A percentile compares a stretch with the other conserved stretches of the same genome.
phyloP scores from a whole-genome alignment of 441 rosid genomes.

The Populus hybrid region DNA sequence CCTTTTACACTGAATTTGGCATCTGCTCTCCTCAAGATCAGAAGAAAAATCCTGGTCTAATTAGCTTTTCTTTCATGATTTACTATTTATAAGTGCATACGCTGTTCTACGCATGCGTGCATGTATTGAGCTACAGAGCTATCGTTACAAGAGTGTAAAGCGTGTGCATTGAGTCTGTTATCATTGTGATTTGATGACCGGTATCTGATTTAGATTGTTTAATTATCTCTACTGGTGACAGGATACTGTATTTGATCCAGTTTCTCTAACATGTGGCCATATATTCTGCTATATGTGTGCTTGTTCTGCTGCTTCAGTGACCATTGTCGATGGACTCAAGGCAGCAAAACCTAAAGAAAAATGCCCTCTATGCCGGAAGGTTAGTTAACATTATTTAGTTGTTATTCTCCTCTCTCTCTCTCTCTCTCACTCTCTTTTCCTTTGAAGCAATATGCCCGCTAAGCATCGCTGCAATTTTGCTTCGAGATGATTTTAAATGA shows the following conservation, averaged over 20 bases:
- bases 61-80: too few species aligned
- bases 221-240: constrained; percentile 26
- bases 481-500: background rate
- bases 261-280: constrained; percentile 84
- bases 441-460: background rate
- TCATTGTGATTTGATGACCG: background rate
- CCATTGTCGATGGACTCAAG: constrained; percentile 67
- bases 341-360: constrained; percentile 54
- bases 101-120: too few species aligned
- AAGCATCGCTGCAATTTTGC: background rate
- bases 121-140: background rate
- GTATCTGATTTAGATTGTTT: background rate
- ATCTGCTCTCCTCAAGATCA: background rate
- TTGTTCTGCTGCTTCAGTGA: constrained; percentile 87
- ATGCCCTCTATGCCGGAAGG: constrained; percentile 86
- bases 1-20: background rate
- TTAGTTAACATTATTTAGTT: constrained; percentile 18
- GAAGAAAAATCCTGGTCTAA: background rate
- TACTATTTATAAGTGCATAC: too few species aligned
- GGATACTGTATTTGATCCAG: constrained; percentile 90
- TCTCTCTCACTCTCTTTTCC: background rate
- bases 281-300: constrained; percentile 91
- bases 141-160: background rate
- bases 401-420: background rate
- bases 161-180: background rate